Percentiles rank a stretch among this genome's conserved stretches.
phyloP scores from a whole-genome alignment of 2,329 filamentous ascomycete genomes.

The Apiospora saccharicola region DNA sequence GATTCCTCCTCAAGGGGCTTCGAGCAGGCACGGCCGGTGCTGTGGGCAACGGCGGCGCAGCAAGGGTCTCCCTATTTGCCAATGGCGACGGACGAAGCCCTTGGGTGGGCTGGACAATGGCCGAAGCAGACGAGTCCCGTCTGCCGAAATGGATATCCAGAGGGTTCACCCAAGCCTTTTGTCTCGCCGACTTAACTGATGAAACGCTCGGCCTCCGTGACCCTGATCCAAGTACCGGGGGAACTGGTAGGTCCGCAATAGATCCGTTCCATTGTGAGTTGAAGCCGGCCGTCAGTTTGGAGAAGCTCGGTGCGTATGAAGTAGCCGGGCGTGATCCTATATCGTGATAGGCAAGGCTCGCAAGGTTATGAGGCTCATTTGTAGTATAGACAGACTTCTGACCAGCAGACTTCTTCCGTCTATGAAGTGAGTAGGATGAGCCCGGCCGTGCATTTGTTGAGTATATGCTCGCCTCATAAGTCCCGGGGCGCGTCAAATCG shows the following conservation, averaged over 20 bases:
- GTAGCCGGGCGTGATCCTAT: slow-evolving; percentile 40
- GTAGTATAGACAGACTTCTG: slow-evolving; percentile 40
- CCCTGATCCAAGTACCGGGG: slow-evolving; percentile 43
- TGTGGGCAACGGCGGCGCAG: slow-evolving; percentile 8
- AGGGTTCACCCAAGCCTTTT: slow-evolving; percentile 54
- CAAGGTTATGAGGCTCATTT: slow-evolving; percentile 47
- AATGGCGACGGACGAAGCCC: slow-evolving; percentile 23
- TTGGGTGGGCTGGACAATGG: slow-evolving; percentile 29
- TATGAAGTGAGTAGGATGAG: slow-evolving; percentile 47
- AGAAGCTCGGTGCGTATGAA: slow-evolving; percentile 9
- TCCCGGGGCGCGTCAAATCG: slow-evolving; percentile 36
- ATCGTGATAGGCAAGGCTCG: slow-evolving; percentile 55
- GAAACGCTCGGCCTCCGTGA: slow-evolving; percentile 42
- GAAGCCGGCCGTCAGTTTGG: slow-evolving; percentile 28
- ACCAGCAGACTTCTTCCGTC: slow-evolving; percentile 33
- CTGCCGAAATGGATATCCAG: slow-evolving; percentile 55
- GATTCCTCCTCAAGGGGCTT: slow-evolving; percentile 31
- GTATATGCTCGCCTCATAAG: slow-evolving; percentile 25
- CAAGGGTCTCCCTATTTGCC: slow-evolving; percentile 9
- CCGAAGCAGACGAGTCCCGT: slow-evolving; percentile 37
- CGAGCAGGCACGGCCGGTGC: slow-evolving; percentile 24
- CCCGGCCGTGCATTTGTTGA: slow-evolving; percentile 46
- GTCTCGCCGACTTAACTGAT: slow-evolving; percentile 38
- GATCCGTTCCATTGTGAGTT: slow-evolving; percentile 40
- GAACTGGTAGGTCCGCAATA: slow-evolving; percentile 44